phyloP scores from a whole-genome alignment of 495 filamentous ascomycete genomes.

The Hypoxylon crocopeplum region DNA sequence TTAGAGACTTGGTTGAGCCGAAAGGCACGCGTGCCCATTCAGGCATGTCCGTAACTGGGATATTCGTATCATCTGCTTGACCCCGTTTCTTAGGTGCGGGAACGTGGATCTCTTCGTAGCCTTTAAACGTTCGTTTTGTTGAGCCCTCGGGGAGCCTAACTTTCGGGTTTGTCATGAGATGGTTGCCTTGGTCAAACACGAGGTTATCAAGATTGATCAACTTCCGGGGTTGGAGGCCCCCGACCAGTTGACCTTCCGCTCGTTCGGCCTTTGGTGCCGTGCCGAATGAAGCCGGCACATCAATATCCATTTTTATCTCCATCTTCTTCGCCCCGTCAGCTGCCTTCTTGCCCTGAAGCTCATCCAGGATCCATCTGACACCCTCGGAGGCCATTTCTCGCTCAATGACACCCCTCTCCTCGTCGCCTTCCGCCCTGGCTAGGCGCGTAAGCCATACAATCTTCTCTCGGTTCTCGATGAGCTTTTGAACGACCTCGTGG shows the following conservation, averaged over 20 bases:
- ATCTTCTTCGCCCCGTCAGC: constrained; percentile 70
- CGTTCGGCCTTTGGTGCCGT: constrained; percentile 50
- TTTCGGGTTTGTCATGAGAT: constrained; percentile 97
- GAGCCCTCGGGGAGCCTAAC: constrained; percentile 95
- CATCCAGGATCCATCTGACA: constrained; percentile 84
- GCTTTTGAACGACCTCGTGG: constrained; percentile 87
- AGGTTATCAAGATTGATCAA: constrained; percentile 94
- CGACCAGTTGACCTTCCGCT: constrained; percentile 71
- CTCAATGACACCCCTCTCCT: constrained; percentile 80
- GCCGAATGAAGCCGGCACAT: constrained; percentile 68
- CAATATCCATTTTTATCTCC: constrained; percentile 94
- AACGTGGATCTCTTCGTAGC: constrained; percentile 98
- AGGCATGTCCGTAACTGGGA: constrained; percentile 85
- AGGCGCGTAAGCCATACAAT: constrained; percentile 94
- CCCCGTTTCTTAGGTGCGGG: constrained; percentile 84
- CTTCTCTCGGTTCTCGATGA: constrained; percentile 91
- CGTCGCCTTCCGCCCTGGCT: constrained; percentile 80
- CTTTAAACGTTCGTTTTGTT: constrained; percentile 92
- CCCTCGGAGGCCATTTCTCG: constrained; percentile 88
- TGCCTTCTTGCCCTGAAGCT: constrained; percentile 67
- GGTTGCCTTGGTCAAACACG: constrained; percentile 96
- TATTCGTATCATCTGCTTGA: constrained; percentile 78
- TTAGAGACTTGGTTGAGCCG: constrained; percentile 76
- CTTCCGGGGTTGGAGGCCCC: constrained; percentile 86
- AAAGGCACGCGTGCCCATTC: constrained; percentile 92